A percentile compares a stretch with the other conserved stretches of the same genome.
Conservation (phyloP, 2,329 filamentous ascomycete genomes). For the Magnaporthiopsis incrustans region DNA sequence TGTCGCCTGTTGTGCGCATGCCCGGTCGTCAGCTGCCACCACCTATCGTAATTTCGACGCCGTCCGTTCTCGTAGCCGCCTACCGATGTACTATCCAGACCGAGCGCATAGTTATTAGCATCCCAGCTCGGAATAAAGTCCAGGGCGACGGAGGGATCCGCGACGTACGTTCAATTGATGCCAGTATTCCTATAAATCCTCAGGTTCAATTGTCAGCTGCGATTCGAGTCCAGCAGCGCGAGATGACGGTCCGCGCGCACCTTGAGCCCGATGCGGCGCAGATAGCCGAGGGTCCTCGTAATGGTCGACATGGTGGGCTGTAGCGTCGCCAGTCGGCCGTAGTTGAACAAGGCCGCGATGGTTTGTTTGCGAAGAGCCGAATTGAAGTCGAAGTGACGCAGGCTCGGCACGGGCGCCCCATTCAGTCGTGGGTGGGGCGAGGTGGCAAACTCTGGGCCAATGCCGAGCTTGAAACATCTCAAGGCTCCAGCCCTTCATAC, state of each 20-base stretch:
- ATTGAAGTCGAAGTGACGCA: slow-evolving; percentile 5
- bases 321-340: slow-evolving; percentile 23
- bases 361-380: slow-evolving; percentile 1
- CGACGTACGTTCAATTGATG: slow-evolving; percentile 83
- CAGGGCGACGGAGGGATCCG: slow-evolving; percentile 14
- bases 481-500: neutral
- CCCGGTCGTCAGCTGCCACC: slow-evolving; percentile 5
- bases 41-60: neutral
- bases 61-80: slow-evolving; percentile 6
- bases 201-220: slow-evolving; percentile 25
- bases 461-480: neutral
- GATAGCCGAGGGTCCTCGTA: slow-evolving; percentile 74
- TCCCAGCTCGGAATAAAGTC: neutral
- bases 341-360: neutral
- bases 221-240: neutral
- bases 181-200: slow-evolving; percentile 64
- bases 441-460: neutral
- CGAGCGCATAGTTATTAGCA: neutral
- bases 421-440: neutral
- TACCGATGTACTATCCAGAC: slow-evolving; percentile 48
- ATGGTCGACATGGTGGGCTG: slow-evolving; percentile 76
- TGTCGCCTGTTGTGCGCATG: slow-evolving; percentile 61
- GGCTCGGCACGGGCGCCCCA: neutral
- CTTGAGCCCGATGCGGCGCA: slow-evolving; percentile 84
- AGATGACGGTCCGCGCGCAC: slow-evolving; percentile 31